Evolutionary conservation across 2,329 filamentous ascomycete species (phyloP), one percentile per base, ranked within the genome.

Genomic region (Calonectria pseudoreteaudii): DNA sequence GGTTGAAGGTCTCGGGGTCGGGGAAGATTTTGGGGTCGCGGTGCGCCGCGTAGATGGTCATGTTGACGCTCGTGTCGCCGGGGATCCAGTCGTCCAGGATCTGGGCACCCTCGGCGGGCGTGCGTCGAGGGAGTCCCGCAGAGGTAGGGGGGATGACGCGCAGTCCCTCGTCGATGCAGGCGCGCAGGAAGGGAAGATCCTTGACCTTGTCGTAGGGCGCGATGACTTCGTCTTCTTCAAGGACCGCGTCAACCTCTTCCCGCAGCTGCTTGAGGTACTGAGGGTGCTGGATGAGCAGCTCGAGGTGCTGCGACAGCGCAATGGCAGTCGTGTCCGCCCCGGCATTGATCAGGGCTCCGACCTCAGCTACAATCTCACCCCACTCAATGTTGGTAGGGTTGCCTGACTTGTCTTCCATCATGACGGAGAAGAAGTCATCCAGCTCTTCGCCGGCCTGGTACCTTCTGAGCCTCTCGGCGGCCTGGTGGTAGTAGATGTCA

Each of bases 311-410:
- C 11, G 85, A 84, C 74, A 91, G 85, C 10, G 89, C 83, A 82
- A 82, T 83, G 44, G 80, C 81, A 2, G 88, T 90, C 0, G 88
- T 90, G 49, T 86, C 87, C 28, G 83, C 85, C 20, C 88, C 89
- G 2, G 88, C 89, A 76, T 84, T 85, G 75, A 86, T 86, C 84
- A 90, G 90, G 80, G 87, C 88, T 69, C 80, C 83, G 44, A 89
- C 83, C 78, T 91, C 89, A 16, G 90, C 88, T 1, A 89, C 86
- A 18, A 91, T 88, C 80, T 92, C 90, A 28, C 90, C 90, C 85
- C 85, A 89, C 75, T 90, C 87, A 4, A 91, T 85, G 47, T 70
- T 68, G 34, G 67, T 70, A 0, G 85, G 81, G 7, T 78, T 77
- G 18, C 83, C 86, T 20, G 83, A 81, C 75, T 84, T 85, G 69